These are phyloP conservation scores for Blumeriella jaapii DNA, from an alignment of 2,329 filamentous ascomycete species.

Conservation along the genomic window DNA sequence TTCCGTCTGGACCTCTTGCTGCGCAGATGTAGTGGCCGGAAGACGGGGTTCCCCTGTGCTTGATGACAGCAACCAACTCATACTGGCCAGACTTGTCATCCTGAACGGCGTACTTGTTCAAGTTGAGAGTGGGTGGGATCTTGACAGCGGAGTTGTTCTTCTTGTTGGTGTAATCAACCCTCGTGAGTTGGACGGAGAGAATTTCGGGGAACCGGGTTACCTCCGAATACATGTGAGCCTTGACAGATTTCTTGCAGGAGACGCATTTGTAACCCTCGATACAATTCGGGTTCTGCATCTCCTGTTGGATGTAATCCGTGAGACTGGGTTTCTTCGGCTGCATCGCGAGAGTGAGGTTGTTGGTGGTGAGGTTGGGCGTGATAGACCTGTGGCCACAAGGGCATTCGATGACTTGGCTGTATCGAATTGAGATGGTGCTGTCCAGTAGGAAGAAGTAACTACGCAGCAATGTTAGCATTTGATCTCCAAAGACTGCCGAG, in stretches of 20 bases:
- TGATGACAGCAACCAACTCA: slow-evolving; percentile 24
- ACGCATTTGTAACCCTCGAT: slow-evolving; percentile 24
- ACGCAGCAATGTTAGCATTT: background rate
- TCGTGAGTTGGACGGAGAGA: slow-evolving; percentile 22
- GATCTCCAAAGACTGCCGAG: background rate
- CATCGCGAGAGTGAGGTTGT: slow-evolving; percentile 22
- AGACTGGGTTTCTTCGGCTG: slow-evolving; percentile 14
- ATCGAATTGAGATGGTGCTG: slow-evolving; percentile 13
- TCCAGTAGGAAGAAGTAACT: slow-evolving; percentile 15
- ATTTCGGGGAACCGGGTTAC: slow-evolving; percentile 21
- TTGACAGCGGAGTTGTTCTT: slow-evolving; percentile 16
- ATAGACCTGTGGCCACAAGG: slow-evolving; percentile 19
- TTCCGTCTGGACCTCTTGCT: slow-evolving; percentile 14
- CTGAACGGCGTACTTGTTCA: slow-evolving; percentile 13
- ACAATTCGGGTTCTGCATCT: slow-evolving; percentile 17
- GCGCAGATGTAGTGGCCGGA: slow-evolving; percentile 21
- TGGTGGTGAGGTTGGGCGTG: slow-evolving; percentile 15
- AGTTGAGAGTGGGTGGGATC: slow-evolving; percentile 18
- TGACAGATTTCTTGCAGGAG: slow-evolving; percentile 11
- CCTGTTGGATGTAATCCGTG: slow-evolving; percentile 15
- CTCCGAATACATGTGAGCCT: slow-evolving; percentile 10
- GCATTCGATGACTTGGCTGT: slow-evolving; percentile 17
- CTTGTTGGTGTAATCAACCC: slow-evolving; percentile 16
- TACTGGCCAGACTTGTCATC: slow-evolving; percentile 17
- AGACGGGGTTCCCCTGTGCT: slow-evolving; percentile 18